Base-by-base conservation (phyloP, 768 basidiomycete species). In the Porphyrellus cyaneotinctus region DNA sequence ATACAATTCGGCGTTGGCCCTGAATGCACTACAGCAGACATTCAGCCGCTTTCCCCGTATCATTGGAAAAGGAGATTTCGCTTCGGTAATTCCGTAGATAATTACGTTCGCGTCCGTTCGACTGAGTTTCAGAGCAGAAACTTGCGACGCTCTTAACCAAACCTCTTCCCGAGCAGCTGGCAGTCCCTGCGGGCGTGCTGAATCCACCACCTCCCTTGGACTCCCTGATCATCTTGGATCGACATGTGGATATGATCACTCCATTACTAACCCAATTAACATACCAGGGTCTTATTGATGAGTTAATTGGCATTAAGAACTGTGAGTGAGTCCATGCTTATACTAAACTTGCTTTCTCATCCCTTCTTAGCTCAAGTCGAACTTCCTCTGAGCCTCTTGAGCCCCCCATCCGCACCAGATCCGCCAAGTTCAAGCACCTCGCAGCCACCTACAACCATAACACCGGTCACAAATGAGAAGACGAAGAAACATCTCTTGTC, bases 271-370 rank as follows among this genome's bases (percentile, higher is more conserved):
- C 97, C 3, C 95, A 98, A 63, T 75, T 98, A 51, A 99, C 97
- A 0, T 98, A 98, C 60, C 88, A 98, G 66, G 97, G 97, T 18
- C 84, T 99, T 43, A 78, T 97, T 31, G 97, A 98, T 64, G 97
- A 99, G 68, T 72, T 92, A 32, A 76, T 97, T 43, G 89, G 91
- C 1, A 86, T 99, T 56, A 88, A 81, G 68, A 93, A 97, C 63
- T 88, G 95, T 92, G 61, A 53, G 86, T 70, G 11, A 24, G 23
- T 44, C n/a, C n/a, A 4, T 46, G 15, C 22, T 24, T 17, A 6
- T 26, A 30, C 18, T 13, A 6, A 12, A 18, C 35, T 12, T 41
- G 2, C 18, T 20, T 14, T 47, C 56, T 58, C 28, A 62, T 14
- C 22, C 12, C 43, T 35, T 55, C 15, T 32, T 54, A 91, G 90